A percentile compares a stretch with the other conserved stretches of the same genome.
phyloP scores from a whole-genome alignment of 192 early-diverging fungal species.

The Linderina pennispora region DNA sequence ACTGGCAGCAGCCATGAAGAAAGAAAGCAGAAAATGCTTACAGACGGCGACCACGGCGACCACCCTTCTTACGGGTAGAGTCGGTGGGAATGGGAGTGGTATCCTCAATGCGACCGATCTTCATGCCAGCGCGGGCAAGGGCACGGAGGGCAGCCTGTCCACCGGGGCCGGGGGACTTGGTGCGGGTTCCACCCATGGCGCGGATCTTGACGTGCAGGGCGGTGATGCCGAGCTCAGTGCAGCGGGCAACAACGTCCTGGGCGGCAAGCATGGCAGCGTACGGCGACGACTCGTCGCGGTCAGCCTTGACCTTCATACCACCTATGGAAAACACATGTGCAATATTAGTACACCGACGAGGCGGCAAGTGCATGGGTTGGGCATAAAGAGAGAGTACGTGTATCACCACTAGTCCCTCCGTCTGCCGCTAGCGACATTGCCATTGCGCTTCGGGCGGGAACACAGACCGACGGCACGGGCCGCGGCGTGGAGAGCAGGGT shows the following conservation, averaged over 20 bases:
- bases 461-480: too few species aligned
- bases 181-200: slow-evolving; percentile 98
- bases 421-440: slow-evolving; percentile 34
- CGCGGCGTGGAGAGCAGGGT: too few species aligned
- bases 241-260: slow-evolving; percentile 96
- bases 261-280: slow-evolving; percentile 99
- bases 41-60: slow-evolving; percentile 99
- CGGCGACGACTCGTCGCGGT: slow-evolving; percentile 99
- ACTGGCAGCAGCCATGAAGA: too few species aligned
- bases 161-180: slow-evolving; percentile 97
- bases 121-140: slow-evolving; percentile 97
- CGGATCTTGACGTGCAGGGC: slow-evolving; percentile 99
- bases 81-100: slow-evolving; percentile 99
- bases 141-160: slow-evolving; percentile 98
- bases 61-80: slow-evolving; percentile 97
- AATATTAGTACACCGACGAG: background rate
- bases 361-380: slow-evolving; percentile 11
- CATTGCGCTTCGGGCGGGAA: background rate
- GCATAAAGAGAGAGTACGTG: slow-evolving; percentile 56
- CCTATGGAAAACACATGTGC: slow-evolving; percentile 48
- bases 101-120: slow-evolving; percentile 99
- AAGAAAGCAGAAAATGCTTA: slow-evolving; percentile 49
- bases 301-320: slow-evolving; percentile 99
- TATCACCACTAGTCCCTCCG: slow-evolving; percentile 60
- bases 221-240: slow-evolving; percentile 99